Base-by-base conservation (phyloP, 768 basidiomycete genomes). In the Calocybe indica region DNA sequence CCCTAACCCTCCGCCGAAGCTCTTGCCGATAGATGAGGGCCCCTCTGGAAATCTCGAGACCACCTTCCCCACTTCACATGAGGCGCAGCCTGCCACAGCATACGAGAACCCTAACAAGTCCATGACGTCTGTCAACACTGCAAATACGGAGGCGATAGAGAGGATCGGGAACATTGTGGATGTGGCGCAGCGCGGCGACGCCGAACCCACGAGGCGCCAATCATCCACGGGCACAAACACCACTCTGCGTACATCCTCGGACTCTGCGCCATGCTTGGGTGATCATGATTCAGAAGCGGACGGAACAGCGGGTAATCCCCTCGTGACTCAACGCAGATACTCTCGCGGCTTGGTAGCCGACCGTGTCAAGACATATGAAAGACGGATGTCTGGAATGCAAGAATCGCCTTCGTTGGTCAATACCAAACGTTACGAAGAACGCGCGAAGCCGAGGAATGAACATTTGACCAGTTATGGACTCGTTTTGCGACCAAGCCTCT, bases 1-100 rank as follows among this genome's bases (percentile, higher is more conserved):
- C 63, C 91, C 92, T 1, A 82, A 83, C 44, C 87, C 89, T 1
- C 79, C 79, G 3, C 90, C 90, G 0, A 71, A 72, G 9, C 71
- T 92, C 5, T 67, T 71, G 39, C 66, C 79, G 2, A 80, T 87
- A 45, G 75, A 79, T 47, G 79, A 86, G 61, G 72, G 71, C 40
- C 63, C 69, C 37, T 71, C 73, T 14, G 52, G 47, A 30, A 55
- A 54, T 11, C 56, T 54, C 9, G 57, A 60, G 8, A 41, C 45
- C 10, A 40, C 46, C 12, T 56, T 53, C 32, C 52, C 50, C 3
- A 38, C 51, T 31, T 59, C 58, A 9, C 45, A 47, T 14, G 37
- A 28, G 1, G 37, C 29, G 5, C 22, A 48, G 29, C 47, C 40
- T 14, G 53, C 55, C 59, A 60, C 52, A 64, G 64, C 52, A 49